These are phyloP conservation scores for Trametes cingulata DNA, from an alignment of 768 basidiomycete species.

Conservation along the genomic window DNA sequence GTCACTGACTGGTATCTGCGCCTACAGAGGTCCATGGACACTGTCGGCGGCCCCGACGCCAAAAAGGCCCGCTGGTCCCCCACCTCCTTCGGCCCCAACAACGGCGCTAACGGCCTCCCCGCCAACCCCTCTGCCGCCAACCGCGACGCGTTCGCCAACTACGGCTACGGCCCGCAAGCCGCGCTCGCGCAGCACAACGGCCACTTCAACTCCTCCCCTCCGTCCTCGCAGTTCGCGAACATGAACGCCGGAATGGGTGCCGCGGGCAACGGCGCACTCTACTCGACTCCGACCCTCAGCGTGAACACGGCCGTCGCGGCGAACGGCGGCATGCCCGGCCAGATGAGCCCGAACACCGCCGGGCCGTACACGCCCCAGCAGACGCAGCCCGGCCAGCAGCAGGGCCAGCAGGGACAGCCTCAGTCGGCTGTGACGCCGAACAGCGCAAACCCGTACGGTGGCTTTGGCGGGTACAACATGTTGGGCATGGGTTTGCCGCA, in stretches of 20 bases:
- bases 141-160: conserved; percentile 80
- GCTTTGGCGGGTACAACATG: conserved; percentile 74
- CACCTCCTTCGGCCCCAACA: conserved; percentile 45
- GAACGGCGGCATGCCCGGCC: conserved; percentile 50
- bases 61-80: conserved; percentile 94
- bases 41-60: conserved; percentile 76
- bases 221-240: conserved; percentile 44
- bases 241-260: no score
- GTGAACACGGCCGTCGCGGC: conserved; percentile 57
- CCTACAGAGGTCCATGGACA: conserved; percentile 82
- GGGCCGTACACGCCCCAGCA: conserved; percentile 55
- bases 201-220: conserved; percentile 50
- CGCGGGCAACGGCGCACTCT: conserved; percentile 57
- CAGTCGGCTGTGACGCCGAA: conserved; percentile 35
- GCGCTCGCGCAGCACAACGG: conserved; percentile 49
- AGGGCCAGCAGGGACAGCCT: no score
- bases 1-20: no score
- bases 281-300: conserved; percentile 69
- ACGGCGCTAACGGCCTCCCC: conserved; percentile 41
- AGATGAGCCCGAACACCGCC: conserved; percentile 69
- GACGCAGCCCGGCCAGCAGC: conserved; percentile 33
- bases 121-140: conserved; percentile 44
- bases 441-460: conserved; percentile 49
- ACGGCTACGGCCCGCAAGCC: conserved; percentile 75
- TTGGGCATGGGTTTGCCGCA: conserved; percentile 78